Evolutionary conservation across 148 eudicot species (phyloP), one percentile per base, ranked within the genome.

Genomic region (Cornus controversa): DNA sequence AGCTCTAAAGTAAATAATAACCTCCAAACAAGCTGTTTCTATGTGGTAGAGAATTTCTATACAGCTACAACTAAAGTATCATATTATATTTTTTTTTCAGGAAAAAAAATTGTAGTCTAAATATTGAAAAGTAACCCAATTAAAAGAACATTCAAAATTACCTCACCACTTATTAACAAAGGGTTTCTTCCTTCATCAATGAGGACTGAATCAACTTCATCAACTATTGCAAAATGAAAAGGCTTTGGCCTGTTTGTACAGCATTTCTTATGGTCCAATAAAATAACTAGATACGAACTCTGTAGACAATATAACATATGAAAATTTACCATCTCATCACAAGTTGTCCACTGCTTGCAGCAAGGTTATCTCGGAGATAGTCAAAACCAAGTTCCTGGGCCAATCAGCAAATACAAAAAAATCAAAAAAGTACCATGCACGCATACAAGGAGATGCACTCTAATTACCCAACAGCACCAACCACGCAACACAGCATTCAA

Each of bases 151-250:
- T 66, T 58, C 42, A 60, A 72, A 75, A 58, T 86, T 89, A 93
- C 99, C 93, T 90, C 86, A 70, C 97, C 96, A 83, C 99, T 96
- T 78, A 96, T 96, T 74, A 96, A 83, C 76, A 96, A 84, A 75
- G 99, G 99, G 79, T 89, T 93, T 83, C 98, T 91, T 75, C 99
- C 99, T 86, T 96, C 99, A 82, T 96, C 99, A 71, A 96, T 92
- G 65, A 96, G 97, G 60, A 96, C 98, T 20, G 98, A 96, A 86
- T 96, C 99, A 77, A 96, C 97, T 90, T 96, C 99, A 77, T 96
- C 99, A 78, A 93, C 92, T 70, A 96, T 92, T 62, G 97, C 98
- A 91, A 93, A 96, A 87, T 96, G 97, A 84, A 96, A 96, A 77
- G 99, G 98, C 81, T 90, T 92, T 82, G 99, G 98, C 99, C 99